phyloP scores from a whole-genome alignment of 352 stramenopile genomes.

The Phytophthora uliginosa region DNA sequence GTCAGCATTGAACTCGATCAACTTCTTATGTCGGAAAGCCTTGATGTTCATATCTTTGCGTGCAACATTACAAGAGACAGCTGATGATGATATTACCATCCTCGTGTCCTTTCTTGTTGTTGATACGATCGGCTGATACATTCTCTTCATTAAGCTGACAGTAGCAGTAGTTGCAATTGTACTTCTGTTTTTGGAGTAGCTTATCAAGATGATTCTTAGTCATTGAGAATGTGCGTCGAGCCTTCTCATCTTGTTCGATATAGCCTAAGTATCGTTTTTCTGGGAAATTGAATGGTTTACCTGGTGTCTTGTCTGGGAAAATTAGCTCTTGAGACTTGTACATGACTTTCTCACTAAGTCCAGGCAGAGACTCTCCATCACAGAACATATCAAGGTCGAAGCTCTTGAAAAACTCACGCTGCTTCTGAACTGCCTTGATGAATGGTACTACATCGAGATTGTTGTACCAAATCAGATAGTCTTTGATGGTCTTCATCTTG shows the following conservation, averaged over 20 bases:
- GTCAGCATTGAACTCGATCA: no score
- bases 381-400: constrained; percentile 43
- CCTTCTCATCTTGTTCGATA: neutral
- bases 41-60: no score
- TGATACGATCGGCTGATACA: no score
- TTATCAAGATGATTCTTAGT: neutral
- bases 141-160: neutral
- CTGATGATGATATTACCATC: no score
- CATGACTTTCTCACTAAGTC: constrained; percentile 35
- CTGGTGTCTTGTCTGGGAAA: neutral
- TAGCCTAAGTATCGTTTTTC: neutral
- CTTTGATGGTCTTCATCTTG: constrained; percentile 50
- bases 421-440: constrained; percentile 16
- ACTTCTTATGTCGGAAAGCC: no score
- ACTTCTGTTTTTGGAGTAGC: neutral
- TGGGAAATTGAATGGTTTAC: constrained; percentile 6
- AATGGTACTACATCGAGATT: constrained; percentile 21
- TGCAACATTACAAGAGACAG: no score
- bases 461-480: constrained; percentile 43
- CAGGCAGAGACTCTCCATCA: constrained; percentile 31
- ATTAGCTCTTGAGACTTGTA: constrained; percentile 33
- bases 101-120: no score
- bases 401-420: constrained; percentile 28
- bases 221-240: neutral
- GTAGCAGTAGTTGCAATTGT: neutral